Base-by-base conservation (phyloP, 2,329 filamentous ascomycete species). In the Beauveria bassiana region DNA sequence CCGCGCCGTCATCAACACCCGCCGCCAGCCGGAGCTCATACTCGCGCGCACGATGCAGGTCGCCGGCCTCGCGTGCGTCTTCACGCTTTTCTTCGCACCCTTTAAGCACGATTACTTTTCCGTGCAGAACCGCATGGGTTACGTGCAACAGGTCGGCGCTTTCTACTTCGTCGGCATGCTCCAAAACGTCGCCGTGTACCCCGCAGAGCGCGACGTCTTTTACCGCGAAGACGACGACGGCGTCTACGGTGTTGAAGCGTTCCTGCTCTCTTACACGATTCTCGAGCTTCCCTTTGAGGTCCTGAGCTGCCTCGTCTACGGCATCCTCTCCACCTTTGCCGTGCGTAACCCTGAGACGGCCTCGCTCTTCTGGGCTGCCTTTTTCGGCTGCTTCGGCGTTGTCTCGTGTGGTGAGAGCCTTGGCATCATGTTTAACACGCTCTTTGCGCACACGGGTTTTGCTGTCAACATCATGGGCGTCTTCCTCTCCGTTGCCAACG, bases 161-260 rank as follows among this genome's bases (percentile, higher is more conserved):
- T 83, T 90, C 42, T 89, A 89, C 72, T 89, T 89, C 66, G 83
- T 90, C 2, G 89, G 89, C 31, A 91, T 92, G 88, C 79, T 92
- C 14, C 88, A 92, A 71, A 91, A 91, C 68, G 86, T 91, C 4
- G 87, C 88, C 3, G 80, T 90, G 8, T 91, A 91, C 68, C 89
- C 89, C 0, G 77, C 77, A 46, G 89, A 91, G 69, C 80, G 87
- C 4, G 87, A 90, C 61, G 88, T 91, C 0, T 92, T 91, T 70
- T 90, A 91, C 69, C 82, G 86, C 65, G 89, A 93, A 73, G 83
- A 89, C 66, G 87, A 87, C 63, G 89, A 93, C 70, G 81, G 83
- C 7, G 85, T 88, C 2, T 93, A 93, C 69, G 79, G 84, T 4
- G 82, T 87, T 1, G 86, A 89, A 65, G 84, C 87, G 0, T 92